These are phyloP conservation scores for Diaporthe vexans DNA, from an alignment of 2,329 filamentous ascomycete genomes.

Conservation along the genomic window DNA sequence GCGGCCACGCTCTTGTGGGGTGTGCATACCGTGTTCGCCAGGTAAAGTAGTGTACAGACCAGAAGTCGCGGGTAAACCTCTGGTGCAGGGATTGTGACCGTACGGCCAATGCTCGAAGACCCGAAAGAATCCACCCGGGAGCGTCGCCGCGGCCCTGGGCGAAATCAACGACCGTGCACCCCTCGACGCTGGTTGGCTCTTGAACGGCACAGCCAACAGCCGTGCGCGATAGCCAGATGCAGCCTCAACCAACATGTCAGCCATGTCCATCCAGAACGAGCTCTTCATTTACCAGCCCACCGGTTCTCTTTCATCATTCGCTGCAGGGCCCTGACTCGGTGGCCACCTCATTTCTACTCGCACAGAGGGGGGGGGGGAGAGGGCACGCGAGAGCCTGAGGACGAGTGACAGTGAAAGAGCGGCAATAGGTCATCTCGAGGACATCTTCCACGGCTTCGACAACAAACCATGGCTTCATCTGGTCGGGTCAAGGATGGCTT, in stretches of 20 bases:
- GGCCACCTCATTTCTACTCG: slow-evolving; percentile 1
- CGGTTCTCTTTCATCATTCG: slow-evolving; percentile 29
- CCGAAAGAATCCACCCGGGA: not conserved
- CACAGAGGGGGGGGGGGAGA: not conserved
- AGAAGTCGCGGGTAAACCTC: too few relatives aligned
- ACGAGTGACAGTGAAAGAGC: too few relatives aligned
- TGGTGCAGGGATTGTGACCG: not conserved
- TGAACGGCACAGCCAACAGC: not conserved
- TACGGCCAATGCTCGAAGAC: not conserved
- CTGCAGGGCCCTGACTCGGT: slow-evolving; percentile 12
- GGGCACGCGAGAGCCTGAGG: too few relatives aligned
- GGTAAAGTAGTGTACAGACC: not conserved
- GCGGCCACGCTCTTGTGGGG: not conserved
- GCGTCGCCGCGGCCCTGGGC: slow-evolving; percentile 16
- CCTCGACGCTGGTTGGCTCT: slow-evolving; percentile 6
- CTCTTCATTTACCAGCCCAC: slow-evolving; percentile 28
- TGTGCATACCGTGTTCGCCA: not conserved
- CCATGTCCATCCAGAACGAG: slow-evolving; percentile 27
- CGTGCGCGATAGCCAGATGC: slow-evolving; percentile 13
- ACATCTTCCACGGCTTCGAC: not conserved
- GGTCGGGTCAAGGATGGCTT: not conserved
- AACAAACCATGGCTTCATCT: too few relatives aligned
- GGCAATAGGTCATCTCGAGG: not conserved
- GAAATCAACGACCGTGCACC: not conserved
- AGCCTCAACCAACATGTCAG: slow-evolving; percentile 23